phyloP scores from a whole-genome alignment of 805 yeast genomes.

The Isabelozyma gotoi region DNA sequence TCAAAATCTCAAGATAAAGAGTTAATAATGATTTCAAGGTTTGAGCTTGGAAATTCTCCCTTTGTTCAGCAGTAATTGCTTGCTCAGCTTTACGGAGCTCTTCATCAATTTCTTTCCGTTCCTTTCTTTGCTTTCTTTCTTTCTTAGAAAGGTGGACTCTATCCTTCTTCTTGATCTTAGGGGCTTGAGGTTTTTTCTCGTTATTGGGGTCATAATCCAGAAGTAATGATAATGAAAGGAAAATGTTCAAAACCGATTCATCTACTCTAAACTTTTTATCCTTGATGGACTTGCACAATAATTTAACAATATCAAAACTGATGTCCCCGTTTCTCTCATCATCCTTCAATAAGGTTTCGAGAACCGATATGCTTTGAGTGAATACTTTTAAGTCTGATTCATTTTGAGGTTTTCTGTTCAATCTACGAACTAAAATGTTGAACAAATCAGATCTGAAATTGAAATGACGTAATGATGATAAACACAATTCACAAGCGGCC shows the following conservation, averaged over 20 bases:
- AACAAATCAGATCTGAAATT: conserved; percentile 79
- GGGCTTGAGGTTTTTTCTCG: conserved; percentile 39
- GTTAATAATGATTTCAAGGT: conserved; percentile 71
- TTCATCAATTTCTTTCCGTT: conserved; percentile 80
- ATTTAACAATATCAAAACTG: conserved; percentile 69
- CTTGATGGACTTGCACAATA: conserved; percentile 67
- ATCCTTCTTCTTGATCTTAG: conserved; percentile 76
- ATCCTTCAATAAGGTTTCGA: conserved; percentile 70
- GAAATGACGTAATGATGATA: conserved; percentile 69
- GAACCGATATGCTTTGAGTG: conserved; percentile 56
- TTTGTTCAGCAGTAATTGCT: conserved; percentile 81
- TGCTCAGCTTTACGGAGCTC: conserved; percentile 87
- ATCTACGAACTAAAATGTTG: conserved; percentile 62
- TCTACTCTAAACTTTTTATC: conserved; percentile 78
- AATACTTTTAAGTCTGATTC: conserved; percentile 49
- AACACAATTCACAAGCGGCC: conserved; percentile 74
- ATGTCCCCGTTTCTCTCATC: conserved; percentile 81
- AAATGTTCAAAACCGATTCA: conserved; percentile 73
- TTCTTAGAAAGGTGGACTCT: conserved; percentile 89
- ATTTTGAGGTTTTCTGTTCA: conserved; percentile 59
- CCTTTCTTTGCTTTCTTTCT: conserved; percentile 85
- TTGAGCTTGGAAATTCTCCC: conserved; percentile 83
- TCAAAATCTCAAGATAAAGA: conserved; percentile 75
- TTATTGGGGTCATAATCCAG: conserved; percentile 72
- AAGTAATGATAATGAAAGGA: conserved; percentile 65